phyloP scores from a whole-genome alignment of 805 yeast species.

The Candida nanaspora region DNA sequence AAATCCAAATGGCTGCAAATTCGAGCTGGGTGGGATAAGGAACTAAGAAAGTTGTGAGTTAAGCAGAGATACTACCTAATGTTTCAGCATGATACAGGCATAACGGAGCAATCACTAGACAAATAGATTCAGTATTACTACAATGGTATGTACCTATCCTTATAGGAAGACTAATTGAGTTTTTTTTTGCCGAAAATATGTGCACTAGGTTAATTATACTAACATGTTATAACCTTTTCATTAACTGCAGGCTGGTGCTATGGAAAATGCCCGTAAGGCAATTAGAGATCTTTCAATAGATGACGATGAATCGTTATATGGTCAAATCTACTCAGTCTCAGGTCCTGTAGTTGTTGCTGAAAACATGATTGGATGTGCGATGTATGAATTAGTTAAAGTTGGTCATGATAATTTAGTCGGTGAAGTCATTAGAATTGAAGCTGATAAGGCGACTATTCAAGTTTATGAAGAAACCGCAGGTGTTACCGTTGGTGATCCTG shows the following conservation, averaged over 20 bases:
- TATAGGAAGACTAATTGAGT: too few relatives aligned
- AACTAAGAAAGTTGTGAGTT: too few relatives aligned
- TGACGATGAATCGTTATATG: constrained; percentile 71
- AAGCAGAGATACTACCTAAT: too few relatives aligned
- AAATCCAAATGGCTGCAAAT: not conserved
- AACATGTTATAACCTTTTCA: too few relatives aligned
- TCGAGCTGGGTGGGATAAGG: too few relatives aligned
- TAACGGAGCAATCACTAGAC: too few relatives aligned
- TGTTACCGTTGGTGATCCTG: constrained; percentile 99
- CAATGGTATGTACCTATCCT: not conserved
- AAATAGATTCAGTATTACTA: too few relatives aligned
- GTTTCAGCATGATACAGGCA: too few relatives aligned
- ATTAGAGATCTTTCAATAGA: constrained; percentile 79
- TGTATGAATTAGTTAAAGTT: constrained; percentile 97
- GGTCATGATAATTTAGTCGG: constrained; percentile 97
- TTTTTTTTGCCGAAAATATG: not conserved
- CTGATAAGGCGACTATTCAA: constrained; percentile 96
- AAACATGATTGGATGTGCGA: constrained; percentile 98
- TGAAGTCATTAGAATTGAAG: constrained; percentile 95
- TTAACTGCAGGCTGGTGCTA: constrained; percentile 97
- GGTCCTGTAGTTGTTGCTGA: constrained; percentile 98
- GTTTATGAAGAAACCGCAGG: constrained; percentile 99
- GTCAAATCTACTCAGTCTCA: constrained; percentile 87
- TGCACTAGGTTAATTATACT: too few relatives aligned
- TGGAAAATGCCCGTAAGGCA: constrained; percentile 95